A percentile compares a stretch with the other conserved stretches of the same genome.
Conservation (phyloP, 106 monocot genomes). For the Allium fistulosum region DNA sequence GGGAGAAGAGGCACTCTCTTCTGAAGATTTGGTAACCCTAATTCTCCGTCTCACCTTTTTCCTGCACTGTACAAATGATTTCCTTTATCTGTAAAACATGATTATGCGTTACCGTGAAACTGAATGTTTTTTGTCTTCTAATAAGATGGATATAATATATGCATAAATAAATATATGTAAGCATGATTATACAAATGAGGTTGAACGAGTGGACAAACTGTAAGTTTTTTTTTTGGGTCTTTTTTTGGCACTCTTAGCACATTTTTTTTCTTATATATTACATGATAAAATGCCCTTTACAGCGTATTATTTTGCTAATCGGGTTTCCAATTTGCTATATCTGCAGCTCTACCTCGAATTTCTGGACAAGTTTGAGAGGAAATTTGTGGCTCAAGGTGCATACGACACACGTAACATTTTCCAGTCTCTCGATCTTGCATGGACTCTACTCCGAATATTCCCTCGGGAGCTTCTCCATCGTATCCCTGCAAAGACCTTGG, state of each 20-base stretch:
- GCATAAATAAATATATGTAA: no score
- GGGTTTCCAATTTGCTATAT: not conserved
- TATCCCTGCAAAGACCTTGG: conserved; percentile 90
- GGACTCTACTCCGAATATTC: conserved; percentile 93
- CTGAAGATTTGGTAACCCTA: conserved; percentile 88
- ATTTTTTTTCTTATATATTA: no score
- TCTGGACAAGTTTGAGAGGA: conserved; percentile 91
- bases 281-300: no score
- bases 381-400: conserved; percentile 87
- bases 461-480: conserved; percentile 94
- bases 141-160: no score
- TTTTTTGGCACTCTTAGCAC: no score
- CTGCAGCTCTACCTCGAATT: conserved; percentile 92
- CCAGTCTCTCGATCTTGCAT: conserved; percentile 87
- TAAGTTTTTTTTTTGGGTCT: not conserved
- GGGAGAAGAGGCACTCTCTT: conserved; percentile 98
- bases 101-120: no score
- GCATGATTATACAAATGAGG: no score
- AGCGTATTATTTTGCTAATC: not conserved
- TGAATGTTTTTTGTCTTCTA: no score
- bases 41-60: conserved; percentile 15
- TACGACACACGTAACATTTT: conserved; percentile 95
- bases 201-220: not conserved
- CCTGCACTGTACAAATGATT: no score
- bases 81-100: no score